A percentile compares a stretch with the other conserved stretches of the same genome.
Evolutionary conservation across 805 yeast species (phyloP).

Genomic region (Metschnikowia sp.): DNA sequence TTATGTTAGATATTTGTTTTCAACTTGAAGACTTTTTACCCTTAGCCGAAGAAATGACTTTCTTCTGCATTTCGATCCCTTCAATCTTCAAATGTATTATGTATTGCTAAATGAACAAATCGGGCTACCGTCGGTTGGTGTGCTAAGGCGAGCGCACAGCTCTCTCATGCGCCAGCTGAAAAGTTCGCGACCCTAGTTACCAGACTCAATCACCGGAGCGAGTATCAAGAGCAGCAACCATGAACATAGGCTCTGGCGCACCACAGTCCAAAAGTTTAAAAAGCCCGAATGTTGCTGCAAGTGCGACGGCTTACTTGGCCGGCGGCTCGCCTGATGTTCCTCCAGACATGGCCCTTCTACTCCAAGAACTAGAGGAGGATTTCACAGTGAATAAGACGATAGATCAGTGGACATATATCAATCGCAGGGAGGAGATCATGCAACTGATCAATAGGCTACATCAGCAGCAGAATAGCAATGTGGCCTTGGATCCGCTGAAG

Average conservation of each 20-base stretch:
- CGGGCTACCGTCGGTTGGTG: too few species aligned
- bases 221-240: background rate
- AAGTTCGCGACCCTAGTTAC: background rate
- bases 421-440: conserved; percentile 44
- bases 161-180: too few species aligned
- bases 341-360: conserved; percentile 42
- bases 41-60: too few species aligned
- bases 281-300: conserved; percentile 8
- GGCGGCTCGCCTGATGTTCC: conserved; percentile 35
- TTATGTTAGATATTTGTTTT: too few species aligned
- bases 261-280: conserved; percentile 6
- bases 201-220: background rate
- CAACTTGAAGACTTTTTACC: too few species aligned
- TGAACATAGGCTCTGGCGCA: conserved; percentile 12
- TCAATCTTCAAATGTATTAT: too few species aligned
- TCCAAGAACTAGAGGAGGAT: conserved; percentile 41
- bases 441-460: conserved; percentile 33
- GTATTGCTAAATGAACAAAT: too few species aligned
- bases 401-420: conserved; percentile 47
- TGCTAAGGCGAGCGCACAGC: too few species aligned
- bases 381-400: conserved; percentile 38
- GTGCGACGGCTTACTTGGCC: conserved; percentile 12
- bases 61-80: too few species aligned
- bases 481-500: conserved; percentile 29
- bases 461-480: conserved; percentile 24